Conservation (phyloP, 179 eudicot genomes). For the Camellia oleifera region DNA sequence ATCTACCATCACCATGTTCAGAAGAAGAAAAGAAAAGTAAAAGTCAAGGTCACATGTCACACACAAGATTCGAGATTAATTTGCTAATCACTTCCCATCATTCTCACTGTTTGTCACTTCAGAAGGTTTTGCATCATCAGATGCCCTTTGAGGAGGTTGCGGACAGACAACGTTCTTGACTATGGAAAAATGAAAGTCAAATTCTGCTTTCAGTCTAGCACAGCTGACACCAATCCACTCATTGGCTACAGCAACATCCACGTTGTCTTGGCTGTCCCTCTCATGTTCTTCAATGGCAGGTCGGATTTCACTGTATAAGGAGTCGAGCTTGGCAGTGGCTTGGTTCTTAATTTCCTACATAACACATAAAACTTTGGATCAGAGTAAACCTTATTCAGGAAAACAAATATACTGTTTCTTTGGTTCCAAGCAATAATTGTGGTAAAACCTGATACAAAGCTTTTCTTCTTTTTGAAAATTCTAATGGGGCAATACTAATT, state of each 20-base stretch:
- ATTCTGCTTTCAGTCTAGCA: slow-evolving; percentile 66
- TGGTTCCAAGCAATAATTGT: background rate
- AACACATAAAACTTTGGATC: background rate
- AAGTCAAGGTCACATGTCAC: background rate
- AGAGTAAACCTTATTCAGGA: background rate
- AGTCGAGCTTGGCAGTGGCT: too few relatives aligned
- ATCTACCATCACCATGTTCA: background rate
- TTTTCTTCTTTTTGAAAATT: too few relatives aligned
- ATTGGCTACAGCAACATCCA: slow-evolving; percentile 63
- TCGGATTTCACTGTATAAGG: too few relatives aligned
- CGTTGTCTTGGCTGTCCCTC: slow-evolving; percentile 82
- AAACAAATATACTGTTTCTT: background rate
- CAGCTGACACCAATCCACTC: slow-evolving; percentile 82
- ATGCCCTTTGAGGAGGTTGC: slow-evolving; percentile 27
- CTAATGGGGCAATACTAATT: too few relatives aligned
- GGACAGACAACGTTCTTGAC: slow-evolving; percentile 65
- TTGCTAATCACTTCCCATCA: slow-evolving; percentile 31
- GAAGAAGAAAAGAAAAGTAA: background rate
- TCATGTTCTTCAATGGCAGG: background rate
- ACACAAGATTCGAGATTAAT: background rate
- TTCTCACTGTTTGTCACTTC: slow-evolving; percentile 15
- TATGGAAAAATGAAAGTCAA: slow-evolving; percentile 60
- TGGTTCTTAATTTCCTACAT: too few relatives aligned
- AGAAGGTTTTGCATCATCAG: slow-evolving; percentile 17
- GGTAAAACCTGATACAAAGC: too few relatives aligned